Conservation (phyloP, 257 asterid species). For the Echium plantagineum region DNA sequence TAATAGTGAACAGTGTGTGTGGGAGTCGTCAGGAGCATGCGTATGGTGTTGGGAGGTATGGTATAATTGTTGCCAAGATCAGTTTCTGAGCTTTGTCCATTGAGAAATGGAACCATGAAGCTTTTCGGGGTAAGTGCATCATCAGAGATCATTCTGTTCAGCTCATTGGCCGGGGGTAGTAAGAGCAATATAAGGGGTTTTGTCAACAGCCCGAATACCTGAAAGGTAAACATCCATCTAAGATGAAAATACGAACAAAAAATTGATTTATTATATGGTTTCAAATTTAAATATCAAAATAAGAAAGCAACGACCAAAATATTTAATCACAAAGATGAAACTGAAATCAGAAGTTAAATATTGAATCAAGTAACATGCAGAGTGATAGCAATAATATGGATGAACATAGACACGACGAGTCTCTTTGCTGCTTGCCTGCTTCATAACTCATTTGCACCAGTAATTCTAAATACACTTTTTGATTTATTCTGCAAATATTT, state of each 20-base stretch:
- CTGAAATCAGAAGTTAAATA: no score
- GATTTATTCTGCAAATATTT: no score
- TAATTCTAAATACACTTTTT: no score
- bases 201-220: conserved; percentile 91
- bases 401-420: no score
- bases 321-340: no score
- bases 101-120: conserved; percentile 55
- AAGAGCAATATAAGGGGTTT: conserved; percentile 60
- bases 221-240: conserved; percentile 10
- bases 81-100: conserved; percentile 36
- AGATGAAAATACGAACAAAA: background rate
- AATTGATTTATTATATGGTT: no score
- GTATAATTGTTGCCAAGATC: conserved; percentile 23
- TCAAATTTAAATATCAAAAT: no score
- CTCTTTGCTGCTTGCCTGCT: no score
- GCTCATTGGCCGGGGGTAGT: conserved; percentile 44
- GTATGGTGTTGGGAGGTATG: conserved; percentile 65
- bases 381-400: no score
- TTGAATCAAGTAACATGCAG: no score
- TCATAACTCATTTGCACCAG: no score
- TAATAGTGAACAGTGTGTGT: conserved; percentile 74
- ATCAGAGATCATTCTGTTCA: conserved; percentile 49
- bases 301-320: no score
- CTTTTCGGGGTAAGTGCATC: conserved; percentile 60
- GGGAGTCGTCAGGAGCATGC: conserved; percentile 71